phyloP scores from a whole-genome alignment of 441 rosid species.

The Codiaeum variegatum region DNA sequence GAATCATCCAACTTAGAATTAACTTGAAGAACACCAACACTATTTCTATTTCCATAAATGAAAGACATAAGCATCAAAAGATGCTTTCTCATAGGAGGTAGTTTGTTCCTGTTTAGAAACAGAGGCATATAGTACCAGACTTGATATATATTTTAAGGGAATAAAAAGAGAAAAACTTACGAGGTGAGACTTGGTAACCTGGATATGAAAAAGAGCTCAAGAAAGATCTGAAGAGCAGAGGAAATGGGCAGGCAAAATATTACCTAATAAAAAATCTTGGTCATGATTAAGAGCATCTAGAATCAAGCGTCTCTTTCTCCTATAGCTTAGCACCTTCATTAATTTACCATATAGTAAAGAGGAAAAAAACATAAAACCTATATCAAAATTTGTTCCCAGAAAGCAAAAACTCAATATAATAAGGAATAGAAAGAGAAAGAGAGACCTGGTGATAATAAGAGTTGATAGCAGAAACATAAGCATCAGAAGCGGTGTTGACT shows the following conservation, averaged over 20 bases:
- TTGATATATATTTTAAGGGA: neutral
- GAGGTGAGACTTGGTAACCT: conserved; percentile 59
- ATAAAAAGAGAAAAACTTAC: conserved; percentile 31
- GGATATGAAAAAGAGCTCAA: conserved; percentile 31
- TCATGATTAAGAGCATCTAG: conserved; percentile 58
- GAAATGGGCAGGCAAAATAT: conserved; percentile 71
- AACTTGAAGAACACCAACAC: conserved; percentile 52
- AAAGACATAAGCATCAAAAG: conserved; percentile 54
- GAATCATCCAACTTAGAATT: conserved; percentile 49
- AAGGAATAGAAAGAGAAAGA: neutral
- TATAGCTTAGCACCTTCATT: conserved; percentile 63
- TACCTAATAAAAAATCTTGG: conserved; percentile 67
- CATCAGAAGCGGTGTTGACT: conserved; percentile 54
- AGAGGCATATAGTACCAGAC: neutral
- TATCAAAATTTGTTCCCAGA: neutral
- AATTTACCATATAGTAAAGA: too few species aligned
- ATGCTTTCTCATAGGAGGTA: conserved; percentile 69
- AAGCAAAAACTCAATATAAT: neutral
- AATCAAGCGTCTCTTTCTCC: conserved; percentile 60
- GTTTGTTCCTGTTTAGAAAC: conserved; percentile 50
- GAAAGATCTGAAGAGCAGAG: conserved; percentile 46
- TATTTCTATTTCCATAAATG: conserved; percentile 57
- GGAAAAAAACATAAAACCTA: neutral
- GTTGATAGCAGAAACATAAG: conserved; percentile 65
- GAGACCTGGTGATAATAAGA: conserved; percentile 64